phyloP scores from a whole-genome alignment of 1,139 yeast species.

The Geotrichum siamense region DNA sequence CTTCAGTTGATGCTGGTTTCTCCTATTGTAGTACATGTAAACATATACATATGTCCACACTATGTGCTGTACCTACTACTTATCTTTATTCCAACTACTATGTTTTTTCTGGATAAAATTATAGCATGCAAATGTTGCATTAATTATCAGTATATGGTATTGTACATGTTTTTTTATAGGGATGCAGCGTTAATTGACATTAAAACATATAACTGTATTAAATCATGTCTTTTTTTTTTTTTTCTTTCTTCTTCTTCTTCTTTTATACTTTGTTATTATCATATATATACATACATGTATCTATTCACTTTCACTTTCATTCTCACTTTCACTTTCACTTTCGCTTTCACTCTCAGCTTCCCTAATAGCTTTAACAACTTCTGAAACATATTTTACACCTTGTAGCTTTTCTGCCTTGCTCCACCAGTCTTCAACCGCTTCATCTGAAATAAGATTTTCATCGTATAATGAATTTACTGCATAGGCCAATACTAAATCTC shows the following conservation, averaged over 20 bases:
- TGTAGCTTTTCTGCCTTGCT: slow-evolving; percentile 41
- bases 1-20: too few species aligned
- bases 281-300: background rate
- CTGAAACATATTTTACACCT: slow-evolving; percentile 49
- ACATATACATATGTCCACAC: too few species aligned
- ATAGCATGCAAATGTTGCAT: too few species aligned
- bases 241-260: background rate
- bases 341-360: slow-evolving; percentile 75
- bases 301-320: too few species aligned
- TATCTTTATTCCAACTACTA: too few species aligned
- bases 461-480: slow-evolving; percentile 69
- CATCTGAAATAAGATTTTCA: slow-evolving; percentile 74
- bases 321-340: slow-evolving; percentile 38
- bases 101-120: too few species aligned
- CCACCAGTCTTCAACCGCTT: slow-evolving; percentile 80
- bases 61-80: too few species aligned
- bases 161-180: too few species aligned
- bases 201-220: background rate
- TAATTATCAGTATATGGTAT: too few species aligned
- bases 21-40: too few species aligned
- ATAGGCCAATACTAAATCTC: slow-evolving; percentile 50
- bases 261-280: background rate
- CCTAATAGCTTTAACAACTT: slow-evolving; percentile 80
- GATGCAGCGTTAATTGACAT: too few species aligned
- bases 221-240: background rate